Evolutionary conservation across 1,139 yeast genomes (phyloP).

Genomic region (Candida sp.): DNA sequence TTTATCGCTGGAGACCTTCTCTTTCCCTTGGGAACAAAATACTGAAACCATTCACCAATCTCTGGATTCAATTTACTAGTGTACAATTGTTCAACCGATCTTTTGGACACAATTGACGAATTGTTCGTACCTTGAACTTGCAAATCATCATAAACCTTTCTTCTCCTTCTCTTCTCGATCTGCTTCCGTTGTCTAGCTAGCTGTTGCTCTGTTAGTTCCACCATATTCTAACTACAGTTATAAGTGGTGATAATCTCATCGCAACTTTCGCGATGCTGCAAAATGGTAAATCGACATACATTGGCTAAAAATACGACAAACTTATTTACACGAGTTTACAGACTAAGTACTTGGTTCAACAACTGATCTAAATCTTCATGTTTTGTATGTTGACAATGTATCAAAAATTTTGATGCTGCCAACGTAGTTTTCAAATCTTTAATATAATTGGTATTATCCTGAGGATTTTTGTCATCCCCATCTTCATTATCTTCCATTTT

Average conservation of each 20-base stretch:
- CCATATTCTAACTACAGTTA: not conserved
- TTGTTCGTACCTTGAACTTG: conserved; percentile 82
- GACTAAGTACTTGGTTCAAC: conserved; percentile 20
- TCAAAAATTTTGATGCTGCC: conserved; percentile 52
- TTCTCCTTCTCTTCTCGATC: conserved; percentile 45
- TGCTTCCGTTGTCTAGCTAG: conserved; percentile 30
- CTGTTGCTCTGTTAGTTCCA: conserved; percentile 7
- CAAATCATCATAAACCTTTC: conserved; percentile 52
- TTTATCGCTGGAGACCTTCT: conserved; percentile 80
- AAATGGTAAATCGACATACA: too few species aligned
- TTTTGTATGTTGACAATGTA: conserved; percentile 35
- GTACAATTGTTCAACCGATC: conserved; percentile 74
- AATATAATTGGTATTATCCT: conserved; percentile 12
- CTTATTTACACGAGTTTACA: too few species aligned
- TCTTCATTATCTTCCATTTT: conserved; percentile 13
- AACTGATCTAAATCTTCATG: conserved; percentile 37
- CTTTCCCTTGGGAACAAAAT: conserved; percentile 65
- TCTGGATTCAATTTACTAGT: conserved; percentile 38
- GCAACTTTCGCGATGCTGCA: not conserved
- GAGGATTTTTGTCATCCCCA: conserved; percentile 9
- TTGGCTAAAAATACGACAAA: too few species aligned
- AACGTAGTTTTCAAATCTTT: conserved; percentile 54
- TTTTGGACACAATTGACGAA: conserved; percentile 77
- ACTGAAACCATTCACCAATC: conserved; percentile 52
- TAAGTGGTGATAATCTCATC: not conserved